These are phyloP conservation scores for Sugiyamaella lignohabitans DNA, from an alignment of 805 yeast genomes.

Conservation along the genomic window DNA sequence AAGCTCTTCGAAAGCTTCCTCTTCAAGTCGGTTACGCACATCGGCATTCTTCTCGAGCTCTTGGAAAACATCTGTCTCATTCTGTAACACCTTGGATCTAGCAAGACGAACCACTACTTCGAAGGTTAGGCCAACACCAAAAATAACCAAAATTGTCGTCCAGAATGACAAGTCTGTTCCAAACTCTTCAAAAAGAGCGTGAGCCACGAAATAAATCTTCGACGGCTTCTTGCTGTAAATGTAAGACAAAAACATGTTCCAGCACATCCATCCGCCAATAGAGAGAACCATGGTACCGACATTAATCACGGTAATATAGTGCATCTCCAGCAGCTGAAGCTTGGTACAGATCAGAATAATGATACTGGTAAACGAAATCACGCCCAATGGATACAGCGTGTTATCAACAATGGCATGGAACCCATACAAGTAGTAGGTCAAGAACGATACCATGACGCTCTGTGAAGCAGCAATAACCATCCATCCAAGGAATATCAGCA, in stretches of 20 bases:
- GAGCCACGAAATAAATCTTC: slow-evolving; percentile 61
- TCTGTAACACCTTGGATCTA: slow-evolving; percentile 51
- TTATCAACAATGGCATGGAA: slow-evolving; percentile 58
- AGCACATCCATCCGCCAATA: slow-evolving; percentile 74
- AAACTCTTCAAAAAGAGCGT: slow-evolving; percentile 63
- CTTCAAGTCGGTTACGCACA: slow-evolving; percentile 64
- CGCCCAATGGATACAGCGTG: slow-evolving; percentile 76
- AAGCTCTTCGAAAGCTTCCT: slow-evolving; percentile 63
- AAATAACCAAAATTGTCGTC: slow-evolving; percentile 60
- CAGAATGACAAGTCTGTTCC: slow-evolving; percentile 84
- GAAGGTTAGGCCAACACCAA: slow-evolving; percentile 52
- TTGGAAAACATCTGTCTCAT: slow-evolving; percentile 75
- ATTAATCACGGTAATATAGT: slow-evolving; percentile 58
- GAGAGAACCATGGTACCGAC: slow-evolving; percentile 62
- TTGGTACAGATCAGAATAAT: slow-evolving; percentile 70
- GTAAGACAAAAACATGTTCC: slow-evolving; percentile 73
- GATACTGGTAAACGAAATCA: slow-evolving; percentile 63
- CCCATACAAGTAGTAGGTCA: slow-evolving; percentile 67
- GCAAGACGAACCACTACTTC: slow-evolving; percentile 60
- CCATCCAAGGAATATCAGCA: slow-evolving; percentile 69
- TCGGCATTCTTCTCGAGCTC: slow-evolving; percentile 63
- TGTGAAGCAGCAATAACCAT: slow-evolving; percentile 67
- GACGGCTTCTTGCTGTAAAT: slow-evolving; percentile 50
- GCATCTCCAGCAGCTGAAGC: slow-evolving; percentile 74
- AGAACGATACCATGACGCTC: slow-evolving; percentile 63